Conservation (phyloP, 345 rosid genomes). For the Syzygium grande region DNA sequence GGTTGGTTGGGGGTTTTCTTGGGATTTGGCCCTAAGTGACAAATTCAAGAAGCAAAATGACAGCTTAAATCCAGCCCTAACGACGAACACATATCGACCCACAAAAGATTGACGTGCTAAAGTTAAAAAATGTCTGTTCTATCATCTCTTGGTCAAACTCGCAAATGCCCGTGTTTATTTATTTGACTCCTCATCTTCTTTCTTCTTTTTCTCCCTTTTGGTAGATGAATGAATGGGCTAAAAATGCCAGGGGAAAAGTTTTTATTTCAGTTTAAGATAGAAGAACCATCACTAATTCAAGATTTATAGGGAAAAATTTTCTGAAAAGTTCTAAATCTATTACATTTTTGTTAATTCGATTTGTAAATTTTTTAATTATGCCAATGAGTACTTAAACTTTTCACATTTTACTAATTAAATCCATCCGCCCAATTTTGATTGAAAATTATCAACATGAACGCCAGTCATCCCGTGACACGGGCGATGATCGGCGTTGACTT, state of each 20-base stretch:
- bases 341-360: no score
- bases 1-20: background rate
- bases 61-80: background rate
- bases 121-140: no score
- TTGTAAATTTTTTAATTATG: no score
- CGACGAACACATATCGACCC: background rate
- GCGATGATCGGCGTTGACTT: no score
- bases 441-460: no score
- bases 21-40: no score
- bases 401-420: no score
- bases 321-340: no score
- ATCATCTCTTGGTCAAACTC: background rate
- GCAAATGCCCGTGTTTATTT: background rate
- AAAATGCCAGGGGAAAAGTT: background rate
- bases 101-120: background rate
- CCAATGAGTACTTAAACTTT: no score
- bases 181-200: background rate
- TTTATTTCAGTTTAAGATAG: no score
- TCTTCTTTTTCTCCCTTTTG: background rate
- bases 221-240: background rate
- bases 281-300: background rate
- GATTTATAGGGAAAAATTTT: background rate
- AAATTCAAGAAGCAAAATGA: background rate
- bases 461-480: no score
- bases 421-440: no score